These are phyloP conservation scores for Tetracladium setigerum DNA, from an alignment of 495 filamentous ascomycete species.

Conservation along the genomic window DNA sequence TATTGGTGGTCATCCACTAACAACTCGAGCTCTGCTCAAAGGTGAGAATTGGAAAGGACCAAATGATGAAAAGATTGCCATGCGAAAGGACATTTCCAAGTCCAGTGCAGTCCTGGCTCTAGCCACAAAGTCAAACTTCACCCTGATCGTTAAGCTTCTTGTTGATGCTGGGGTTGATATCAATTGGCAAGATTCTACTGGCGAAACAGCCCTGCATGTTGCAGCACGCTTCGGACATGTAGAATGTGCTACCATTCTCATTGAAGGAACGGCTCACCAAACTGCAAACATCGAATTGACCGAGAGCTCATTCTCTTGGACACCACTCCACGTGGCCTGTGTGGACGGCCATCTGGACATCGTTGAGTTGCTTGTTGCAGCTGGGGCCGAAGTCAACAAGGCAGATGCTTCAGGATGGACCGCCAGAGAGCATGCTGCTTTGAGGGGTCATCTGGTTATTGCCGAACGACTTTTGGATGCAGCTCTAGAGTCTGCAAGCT, in stretches of 20 bases:
- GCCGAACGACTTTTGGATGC: slow-evolving; percentile 55
- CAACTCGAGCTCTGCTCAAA: slow-evolving; percentile 70
- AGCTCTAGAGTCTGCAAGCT: slow-evolving; percentile 25
- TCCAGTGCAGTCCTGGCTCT: slow-evolving; percentile 87
- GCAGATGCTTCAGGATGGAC: slow-evolving; percentile 90
- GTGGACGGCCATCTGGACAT: slow-evolving; percentile 76
- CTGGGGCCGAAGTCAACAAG: slow-evolving; percentile 65
- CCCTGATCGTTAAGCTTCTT: slow-evolving; percentile 72
- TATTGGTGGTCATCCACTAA: slow-evolving; percentile 81
- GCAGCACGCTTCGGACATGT: slow-evolving; percentile 83
- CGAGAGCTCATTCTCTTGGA: slow-evolving; percentile 88
- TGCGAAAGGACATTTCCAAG: slow-evolving; percentile 63
- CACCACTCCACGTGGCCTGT: slow-evolving; percentile 81
- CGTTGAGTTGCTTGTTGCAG: slow-evolving; percentile 61
- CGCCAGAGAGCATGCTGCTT: slow-evolving; percentile 82
- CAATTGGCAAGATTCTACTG: slow-evolving; percentile 87
- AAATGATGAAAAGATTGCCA: slow-evolving; percentile 47
- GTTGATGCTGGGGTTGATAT: slow-evolving; percentile 89
- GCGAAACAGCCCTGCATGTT: slow-evolving; percentile 90
- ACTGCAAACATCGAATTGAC: slow-evolving; percentile 68
- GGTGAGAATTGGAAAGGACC: slow-evolving; percentile 66
- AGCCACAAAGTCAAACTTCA: slow-evolving; percentile 78
- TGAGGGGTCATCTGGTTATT: slow-evolving; percentile 79
- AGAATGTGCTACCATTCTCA: slow-evolving; percentile 66
- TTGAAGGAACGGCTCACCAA: slow-evolving; percentile 60